Conservation (phyloP, 2,329 filamentous ascomycete species). For the Botryosphaeria dothidea region DNA sequence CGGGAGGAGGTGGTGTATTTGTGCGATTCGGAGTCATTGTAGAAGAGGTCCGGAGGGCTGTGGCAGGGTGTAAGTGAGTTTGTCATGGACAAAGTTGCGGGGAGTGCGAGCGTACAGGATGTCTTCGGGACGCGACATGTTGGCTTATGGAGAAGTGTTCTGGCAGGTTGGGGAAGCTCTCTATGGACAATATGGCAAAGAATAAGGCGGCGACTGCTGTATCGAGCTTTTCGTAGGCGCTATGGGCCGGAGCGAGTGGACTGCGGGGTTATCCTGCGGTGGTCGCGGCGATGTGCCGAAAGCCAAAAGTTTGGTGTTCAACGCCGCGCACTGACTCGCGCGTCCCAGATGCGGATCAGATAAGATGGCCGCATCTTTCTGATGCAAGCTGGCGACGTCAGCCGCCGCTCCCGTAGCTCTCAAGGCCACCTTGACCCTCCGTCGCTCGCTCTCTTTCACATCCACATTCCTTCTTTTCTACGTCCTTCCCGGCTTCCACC, state of each 20-base stretch:
- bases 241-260: background rate
- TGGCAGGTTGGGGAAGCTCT: background rate
- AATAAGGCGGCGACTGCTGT: background rate
- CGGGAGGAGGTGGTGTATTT: constrained; percentile 97
- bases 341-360: background rate
- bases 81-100: background rate
- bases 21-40: constrained; percentile 90
- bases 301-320: constrained; percentile 17
- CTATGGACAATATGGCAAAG: too few species aligned
- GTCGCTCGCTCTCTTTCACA: background rate
- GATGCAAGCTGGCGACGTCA: constrained; percentile 16
- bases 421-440: constrained; percentile 9
- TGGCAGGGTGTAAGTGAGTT: constrained; percentile 26
- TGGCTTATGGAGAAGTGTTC: background rate
- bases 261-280: background rate
- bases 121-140: constrained; percentile 97
- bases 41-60: constrained; percentile 94
- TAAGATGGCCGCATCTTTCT: constrained; percentile 9
- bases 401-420: constrained; percentile 11
- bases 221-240: background rate
- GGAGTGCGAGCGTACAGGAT: constrained; percentile 64
- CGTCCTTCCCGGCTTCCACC: background rate
- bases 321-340: background rate
- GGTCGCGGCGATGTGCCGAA: background rate
- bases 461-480: background rate